Evolutionary conservation across 176 grass and related monocot genomes (phyloP).

Genomic region (barley (Hordeum vulgare)): MorexV3_pseudomolecules_assembly NC_058519.1:37883361-37883860

Average conservation of each 20-base stretch:
- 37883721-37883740: constrained; percentile 85
- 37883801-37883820: background rate
- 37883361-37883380: constrained; percentile 79
- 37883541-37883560: background rate
- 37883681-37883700: constrained; percentile 99
- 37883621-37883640: background rate
- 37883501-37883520: background rate
- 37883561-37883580: constrained; percentile 1
- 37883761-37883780: constrained; percentile 61
- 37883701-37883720: constrained; percentile 99
- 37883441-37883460: background rate
- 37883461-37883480: background rate
- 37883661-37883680: constrained; percentile 32
- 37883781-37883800: constrained; percentile 4
- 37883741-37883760: constrained; percentile 58
- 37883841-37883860: background rate
- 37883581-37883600: background rate
- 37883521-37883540: background rate
- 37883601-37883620: constrained; percentile 1
- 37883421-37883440: background rate
- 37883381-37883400: constrained; percentile 35
- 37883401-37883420: background rate
- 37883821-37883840: background rate
- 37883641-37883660: background rate
- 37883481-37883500: background rate